Conservation (phyloP, 768 basidiomycete species). For the Boletales sp. region DNA sequence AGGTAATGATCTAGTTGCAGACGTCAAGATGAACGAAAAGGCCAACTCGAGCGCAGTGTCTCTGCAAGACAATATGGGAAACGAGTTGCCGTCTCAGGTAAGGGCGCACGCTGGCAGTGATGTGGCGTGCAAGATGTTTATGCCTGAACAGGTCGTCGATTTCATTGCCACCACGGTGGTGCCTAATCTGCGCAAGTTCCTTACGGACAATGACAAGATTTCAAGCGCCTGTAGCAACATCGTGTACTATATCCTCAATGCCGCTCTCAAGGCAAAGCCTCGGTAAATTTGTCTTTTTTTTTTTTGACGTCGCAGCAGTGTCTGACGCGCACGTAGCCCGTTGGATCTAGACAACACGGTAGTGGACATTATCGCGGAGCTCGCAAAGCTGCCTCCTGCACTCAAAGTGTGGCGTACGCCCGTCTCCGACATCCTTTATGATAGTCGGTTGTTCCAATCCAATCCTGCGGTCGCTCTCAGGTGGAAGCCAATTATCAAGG, state of each 20-base stretch:
- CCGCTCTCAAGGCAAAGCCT: constrained; percentile 73
- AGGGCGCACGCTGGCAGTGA: constrained; percentile 16
- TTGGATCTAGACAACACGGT: constrained; percentile 72
- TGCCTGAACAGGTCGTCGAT: constrained; percentile 52
- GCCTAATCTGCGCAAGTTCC: constrained; percentile 72
- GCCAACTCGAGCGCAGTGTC: constrained; percentile 41
- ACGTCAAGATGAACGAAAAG: constrained; percentile 62
- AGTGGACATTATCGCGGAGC: constrained; percentile 68
- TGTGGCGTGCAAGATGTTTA: constrained; percentile 3
- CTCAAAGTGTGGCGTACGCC: constrained; percentile 82
- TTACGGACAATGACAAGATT: constrained; percentile 83
- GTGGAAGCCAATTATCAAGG: constrained; percentile 79
- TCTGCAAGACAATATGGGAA: constrained; percentile 30
- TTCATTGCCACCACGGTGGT: constrained; percentile 69
- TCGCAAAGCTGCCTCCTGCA: constrained; percentile 73
- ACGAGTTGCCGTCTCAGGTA: constrained; percentile 28
- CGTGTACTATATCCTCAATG: constrained; percentile 77
- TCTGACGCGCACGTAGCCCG: constrained; percentile 45
- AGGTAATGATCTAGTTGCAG: constrained; percentile 22
- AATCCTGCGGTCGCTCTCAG: constrained; percentile 48
- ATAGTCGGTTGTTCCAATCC: constrained; percentile 84
- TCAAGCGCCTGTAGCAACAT: constrained; percentile 77
- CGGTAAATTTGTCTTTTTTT: constrained; percentile 42
- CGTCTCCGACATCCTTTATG: constrained; percentile 78
- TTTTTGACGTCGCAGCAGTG: not conserved